Base-by-base conservation (phyloP, 2,329 filamentous ascomycete genomes). In the Parascedosporium putredinis region DNA sequence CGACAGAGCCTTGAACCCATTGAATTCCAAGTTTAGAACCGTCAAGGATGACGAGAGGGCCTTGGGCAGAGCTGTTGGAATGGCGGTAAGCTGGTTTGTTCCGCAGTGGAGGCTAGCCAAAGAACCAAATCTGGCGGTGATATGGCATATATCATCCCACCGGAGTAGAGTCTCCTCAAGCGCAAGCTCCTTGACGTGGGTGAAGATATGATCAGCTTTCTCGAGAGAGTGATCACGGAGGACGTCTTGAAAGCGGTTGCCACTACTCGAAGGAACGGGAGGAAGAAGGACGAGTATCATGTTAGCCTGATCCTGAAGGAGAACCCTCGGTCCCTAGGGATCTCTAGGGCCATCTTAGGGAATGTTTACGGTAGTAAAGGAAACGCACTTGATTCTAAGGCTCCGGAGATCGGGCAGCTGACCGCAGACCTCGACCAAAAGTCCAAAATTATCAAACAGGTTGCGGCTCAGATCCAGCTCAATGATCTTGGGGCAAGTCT, bases 381-480 rank as follows among this genome's bases (percentile, higher is more conserved):
- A 27, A n/a, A 61, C 80, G 59, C 68, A 90, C 87, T 86, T 87
- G 31, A 91, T 67, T 54, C 81, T 81, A 56, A 96, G 63, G 46
- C 69, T 79, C 51, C 70, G 78, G 55, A 97, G 62, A 18, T 72
- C 71, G n/a, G 75, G 73, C 31, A 97, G 69, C 55, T 85, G 78
- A 5, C 68, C 69, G 61, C 87, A 93, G 34, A 97, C 85, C 2
- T 76, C 71, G 16, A 79, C 74, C 8, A 95, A 74, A 22, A 86
- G 79, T 2, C 68, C 67, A 63, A 90, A 77, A 9, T 67, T 68
- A 50, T 82, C 79, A 58, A 97, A 81, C 29, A 95, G 64, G 62
- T 95, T 97, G 47, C 88, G 78, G 60, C 89, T 89, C 38, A 98
- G 64, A 61, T 96, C 90, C 43, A 97, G 71, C 60, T 95, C 87